phyloP scores from a whole-genome alignment of 108 stramenopile genomes.

The Cyclotella baltica region DNA sequence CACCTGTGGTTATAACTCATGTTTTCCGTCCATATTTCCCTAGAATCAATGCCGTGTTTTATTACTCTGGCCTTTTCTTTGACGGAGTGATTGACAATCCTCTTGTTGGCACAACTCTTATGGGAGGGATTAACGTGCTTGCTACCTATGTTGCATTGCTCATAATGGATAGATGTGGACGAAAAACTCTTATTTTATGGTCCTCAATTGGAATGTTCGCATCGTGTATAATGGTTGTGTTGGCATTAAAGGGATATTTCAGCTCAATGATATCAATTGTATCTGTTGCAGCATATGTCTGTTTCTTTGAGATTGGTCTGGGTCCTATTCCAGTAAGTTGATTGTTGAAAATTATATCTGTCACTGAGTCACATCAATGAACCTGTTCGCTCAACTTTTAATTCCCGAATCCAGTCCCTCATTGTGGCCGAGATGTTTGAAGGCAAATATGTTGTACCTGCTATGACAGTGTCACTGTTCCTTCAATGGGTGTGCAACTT shows the following conservation, averaged over 20 bases:
- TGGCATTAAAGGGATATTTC: slow-evolving; percentile 69
- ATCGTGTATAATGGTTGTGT: slow-evolving; percentile 70
- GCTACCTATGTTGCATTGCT: slow-evolving; percentile 93
- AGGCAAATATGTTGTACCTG: slow-evolving; percentile 90
- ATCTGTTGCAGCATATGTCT: slow-evolving; percentile 87
- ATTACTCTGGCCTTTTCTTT: slow-evolving; percentile 97
- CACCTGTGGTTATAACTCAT: neutral
- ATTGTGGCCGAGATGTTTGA: slow-evolving; percentile 95
- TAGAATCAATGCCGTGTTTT: slow-evolving; percentile 98
- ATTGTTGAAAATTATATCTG: neutral
- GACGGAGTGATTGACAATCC: slow-evolving; percentile 93
- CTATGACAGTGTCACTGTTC: slow-evolving; percentile 82
- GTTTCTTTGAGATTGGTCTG: slow-evolving; percentile 96
- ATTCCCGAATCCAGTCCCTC: slow-evolving; percentile 57
- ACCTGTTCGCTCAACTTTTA: neutral
- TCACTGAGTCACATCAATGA: neutral
- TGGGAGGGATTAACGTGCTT: slow-evolving; percentile 92
- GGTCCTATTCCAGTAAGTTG: slow-evolving; percentile 92
- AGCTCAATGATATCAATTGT: slow-evolving; percentile 76
- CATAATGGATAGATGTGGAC: slow-evolving; percentile 91
- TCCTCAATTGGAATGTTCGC: slow-evolving; percentile 86
- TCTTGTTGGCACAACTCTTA: slow-evolving; percentile 90
- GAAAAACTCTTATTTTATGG: slow-evolving; percentile 90
- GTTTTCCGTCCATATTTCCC: neutral
- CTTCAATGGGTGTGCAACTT: slow-evolving; percentile 96